Evolutionary conservation across 352 stramenopile species (phyloP).

Genomic region (Pythium vanterpoolii): DNA sequence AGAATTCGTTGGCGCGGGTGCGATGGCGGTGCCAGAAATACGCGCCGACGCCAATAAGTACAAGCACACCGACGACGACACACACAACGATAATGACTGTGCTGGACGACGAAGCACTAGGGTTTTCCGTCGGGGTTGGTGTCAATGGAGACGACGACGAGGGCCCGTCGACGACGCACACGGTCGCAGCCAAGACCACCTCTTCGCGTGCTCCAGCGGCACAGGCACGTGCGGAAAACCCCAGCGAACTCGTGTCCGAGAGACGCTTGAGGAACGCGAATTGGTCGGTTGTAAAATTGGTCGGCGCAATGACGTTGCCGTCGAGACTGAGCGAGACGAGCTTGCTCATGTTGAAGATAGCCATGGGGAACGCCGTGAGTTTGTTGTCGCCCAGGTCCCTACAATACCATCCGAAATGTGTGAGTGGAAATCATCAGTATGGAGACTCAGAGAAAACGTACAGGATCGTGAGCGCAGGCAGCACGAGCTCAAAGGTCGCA

Average conservation of each 20-base stretch:
- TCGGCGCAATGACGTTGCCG: slow-evolving; percentile 48
- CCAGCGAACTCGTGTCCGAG: slow-evolving; percentile 36
- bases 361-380: slow-evolving; percentile 21
- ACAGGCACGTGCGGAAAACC: slow-evolving; percentile 36
- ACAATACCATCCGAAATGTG: no score
- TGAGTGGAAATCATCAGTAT: not conserved
- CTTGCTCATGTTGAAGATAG: slow-evolving; percentile 69
- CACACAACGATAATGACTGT: slow-evolving; percentile 53
- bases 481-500: slow-evolving; percentile 36
- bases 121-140: slow-evolving; percentile 6
- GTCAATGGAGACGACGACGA: not conserved
- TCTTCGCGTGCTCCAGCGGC: slow-evolving; percentile 28
- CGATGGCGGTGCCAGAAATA: slow-evolving; percentile 54
- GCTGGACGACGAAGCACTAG: slow-evolving; percentile 18
- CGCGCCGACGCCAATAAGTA: slow-evolving; percentile 42
- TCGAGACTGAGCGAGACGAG: slow-evolving; percentile 58
- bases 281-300: slow-evolving; percentile 29
- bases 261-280: slow-evolving; percentile 25
- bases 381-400: slow-evolving; percentile 27
- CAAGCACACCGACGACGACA: slow-evolving; percentile 40
- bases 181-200: slow-evolving; percentile 42
- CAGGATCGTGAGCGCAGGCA: slow-evolving; percentile 17
- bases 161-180: slow-evolving; percentile 42
- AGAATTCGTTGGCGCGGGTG: slow-evolving; percentile 33
- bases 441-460: slow-evolving; percentile 4